phyloP scores from a whole-genome alignment of 1,284 basidiomycete species.

The Sanguinoderma infundibulare region DNA sequence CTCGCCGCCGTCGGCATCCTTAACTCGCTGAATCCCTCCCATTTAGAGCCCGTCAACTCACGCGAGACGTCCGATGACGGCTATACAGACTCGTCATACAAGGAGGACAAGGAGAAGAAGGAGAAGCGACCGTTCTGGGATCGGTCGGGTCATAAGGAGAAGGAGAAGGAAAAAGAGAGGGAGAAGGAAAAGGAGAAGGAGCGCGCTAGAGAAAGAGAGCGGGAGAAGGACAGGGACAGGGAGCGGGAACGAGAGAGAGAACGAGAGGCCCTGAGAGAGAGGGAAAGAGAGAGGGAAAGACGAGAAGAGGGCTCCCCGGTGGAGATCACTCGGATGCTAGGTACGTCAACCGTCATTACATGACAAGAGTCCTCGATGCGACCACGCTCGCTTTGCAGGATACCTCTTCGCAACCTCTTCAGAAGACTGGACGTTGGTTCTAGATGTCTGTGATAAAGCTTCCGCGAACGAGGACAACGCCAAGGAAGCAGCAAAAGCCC shows the following conservation, averaged over 20 bases:
- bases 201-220: conserved; percentile 29
- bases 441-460: conserved; percentile 79
- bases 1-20: conserved; percentile 58
- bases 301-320: conserved; percentile 48
- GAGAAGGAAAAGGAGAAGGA: conserved; percentile 28
- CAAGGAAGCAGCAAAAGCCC: conserved; percentile 74
- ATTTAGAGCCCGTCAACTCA: conserved; percentile 26
- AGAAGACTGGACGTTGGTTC: conserved; percentile 78
- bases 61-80: conserved; percentile 33
- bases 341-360: conserved; percentile 37
- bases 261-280: conserved; percentile 3
- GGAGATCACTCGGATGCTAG: conserved; percentile 73
- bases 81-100: conserved; percentile 37
- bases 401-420: conserved; percentile 75
- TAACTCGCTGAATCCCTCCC: conserved; percentile 57
- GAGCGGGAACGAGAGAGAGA: conserved; percentile 15
- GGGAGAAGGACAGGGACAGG: conserved; percentile 37
- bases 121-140: conserved; percentile 61
- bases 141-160: conserved; percentile 37
- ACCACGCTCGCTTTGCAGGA: conserved; percentile 43
- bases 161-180: conserved; percentile 32
- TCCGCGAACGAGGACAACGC: conserved; percentile 68
- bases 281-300: conserved; percentile 30
- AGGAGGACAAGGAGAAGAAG: conserved; percentile 46
- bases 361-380: background rate